Evolutionary conservation across 768 basidiomycete species (phyloP).

Genomic region (Trametes villosa): DNA sequence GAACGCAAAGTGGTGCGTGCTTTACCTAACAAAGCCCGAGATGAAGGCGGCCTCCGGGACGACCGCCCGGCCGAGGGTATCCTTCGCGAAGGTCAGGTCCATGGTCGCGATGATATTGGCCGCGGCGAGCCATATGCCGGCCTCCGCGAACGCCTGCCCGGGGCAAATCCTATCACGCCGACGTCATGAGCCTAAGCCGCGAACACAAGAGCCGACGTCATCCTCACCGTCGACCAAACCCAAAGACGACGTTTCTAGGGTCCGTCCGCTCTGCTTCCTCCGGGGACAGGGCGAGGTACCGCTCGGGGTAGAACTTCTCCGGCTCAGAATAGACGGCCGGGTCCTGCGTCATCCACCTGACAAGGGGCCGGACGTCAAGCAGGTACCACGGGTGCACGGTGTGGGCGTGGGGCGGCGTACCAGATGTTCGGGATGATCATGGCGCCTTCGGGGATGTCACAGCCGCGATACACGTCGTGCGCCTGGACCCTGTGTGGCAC

Average conservation of each 20-base stretch:
- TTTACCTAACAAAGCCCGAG: constrained; percentile 35
- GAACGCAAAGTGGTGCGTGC: background rate
- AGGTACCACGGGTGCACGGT: background rate
- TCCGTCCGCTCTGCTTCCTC: constrained; percentile 8
- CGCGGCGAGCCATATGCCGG: constrained; percentile 29
- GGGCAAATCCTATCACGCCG: constrained; percentile 29
- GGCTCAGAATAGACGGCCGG: constrained; percentile 26
- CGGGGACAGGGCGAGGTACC: constrained; percentile 19
- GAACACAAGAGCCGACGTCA: background rate
- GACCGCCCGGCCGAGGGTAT: constrained; percentile 45
- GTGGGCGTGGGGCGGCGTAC: constrained; percentile 1
- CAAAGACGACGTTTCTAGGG: constrained; percentile 21
- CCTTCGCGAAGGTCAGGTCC: constrained; percentile 30
- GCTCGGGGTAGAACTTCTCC: constrained; percentile 27
- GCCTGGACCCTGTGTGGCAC: constrained; percentile 25
- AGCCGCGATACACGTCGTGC: constrained; percentile 31
- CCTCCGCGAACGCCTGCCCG: constrained; percentile 31
- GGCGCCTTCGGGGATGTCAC: constrained; percentile 23
- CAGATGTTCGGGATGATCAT: constrained; percentile 31
- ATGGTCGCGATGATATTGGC: constrained; percentile 34
- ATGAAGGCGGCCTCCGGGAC: constrained; percentile 45
- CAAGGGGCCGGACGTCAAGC: background rate
- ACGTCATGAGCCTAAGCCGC: background rate
- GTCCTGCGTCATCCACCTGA: constrained; percentile 28
- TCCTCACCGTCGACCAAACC: constrained; percentile 26